Percentiles rank a stretch among this genome's conserved stretches.
Evolutionary conservation across 805 yeast species (phyloP).

Genomic region (Vanderwaltozyma polyspora): DNA sequence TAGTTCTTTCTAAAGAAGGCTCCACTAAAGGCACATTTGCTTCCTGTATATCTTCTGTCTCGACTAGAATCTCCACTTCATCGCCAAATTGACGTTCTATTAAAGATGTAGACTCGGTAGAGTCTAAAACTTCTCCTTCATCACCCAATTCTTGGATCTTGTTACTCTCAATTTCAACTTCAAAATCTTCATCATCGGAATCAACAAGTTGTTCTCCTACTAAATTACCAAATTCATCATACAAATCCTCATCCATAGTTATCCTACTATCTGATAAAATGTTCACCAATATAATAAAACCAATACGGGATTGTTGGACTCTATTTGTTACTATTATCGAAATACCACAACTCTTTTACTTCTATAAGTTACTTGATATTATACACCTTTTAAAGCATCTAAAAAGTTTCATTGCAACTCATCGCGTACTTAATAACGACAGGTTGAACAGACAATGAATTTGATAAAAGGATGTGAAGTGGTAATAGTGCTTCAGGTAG

Average conservation of each 20-base stretch:
- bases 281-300: no score
- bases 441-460: no score
- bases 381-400: no score
- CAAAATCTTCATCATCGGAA: conserved; percentile 2
- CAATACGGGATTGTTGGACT: no score
- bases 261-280: no score
- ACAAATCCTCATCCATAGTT: conserved; percentile 50
- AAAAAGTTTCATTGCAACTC: no score
- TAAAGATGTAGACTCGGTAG: background rate
- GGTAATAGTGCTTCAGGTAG: no score
- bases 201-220: conserved; percentile 6
- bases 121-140: background rate
- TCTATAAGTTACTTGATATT: no score
- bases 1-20: conserved; percentile 34
- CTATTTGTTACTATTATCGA: no score
- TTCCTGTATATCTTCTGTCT: conserved; percentile 41
- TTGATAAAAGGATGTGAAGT: no score
- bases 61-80: conserved; percentile 55
- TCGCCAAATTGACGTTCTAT: conserved; percentile 42
- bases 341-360: no score
- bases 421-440: no score
- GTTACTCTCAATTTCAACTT: background rate
- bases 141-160: background rate
- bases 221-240: conserved; percentile 50
- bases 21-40: conserved; percentile 54